A percentile compares a stretch with the other conserved stretches of the same genome.
Evolutionary conservation across 1,139 yeast genomes (phyloP).

Genomic region (Debaryomycetaceae sp.): DNA sequence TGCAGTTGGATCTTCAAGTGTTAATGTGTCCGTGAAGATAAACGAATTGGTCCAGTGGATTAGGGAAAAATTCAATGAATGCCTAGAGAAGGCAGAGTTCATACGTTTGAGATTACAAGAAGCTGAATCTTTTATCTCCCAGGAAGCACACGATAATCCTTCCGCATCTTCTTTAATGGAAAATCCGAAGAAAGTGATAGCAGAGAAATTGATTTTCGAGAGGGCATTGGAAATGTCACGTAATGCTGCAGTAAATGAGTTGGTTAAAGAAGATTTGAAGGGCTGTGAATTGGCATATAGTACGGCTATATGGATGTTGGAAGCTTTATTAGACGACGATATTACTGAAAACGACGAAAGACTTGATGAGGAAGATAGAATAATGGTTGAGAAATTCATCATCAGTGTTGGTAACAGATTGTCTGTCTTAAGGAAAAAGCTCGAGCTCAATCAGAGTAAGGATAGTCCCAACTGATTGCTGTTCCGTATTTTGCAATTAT

Average conservation of each 20-base stretch:
- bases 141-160: conserved; percentile 6
- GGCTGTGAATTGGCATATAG: conserved; percentile 89
- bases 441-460: conserved; percentile 12
- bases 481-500: too few species aligned
- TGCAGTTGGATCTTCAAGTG: conserved; percentile 3
- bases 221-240: conserved; percentile 91
- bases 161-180: conserved; percentile 6
- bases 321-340: conserved; percentile 69
- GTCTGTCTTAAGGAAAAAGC: conserved; percentile 52
- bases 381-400: conserved; percentile 73
- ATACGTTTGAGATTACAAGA: conserved; percentile 56
- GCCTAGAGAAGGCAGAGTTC: conserved; percentile 83
- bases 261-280: conserved; percentile 68
- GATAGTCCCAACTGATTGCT: too few species aligned
- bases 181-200: conserved; percentile 38
- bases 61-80: conserved; percentile 82
- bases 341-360: conserved; percentile 27
- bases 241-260: conserved; percentile 84
- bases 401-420: conserved; percentile 70
- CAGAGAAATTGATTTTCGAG: conserved; percentile 85
- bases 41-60: conserved; percentile 91
- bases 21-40: conserved; percentile 41
- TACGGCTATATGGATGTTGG: conserved; percentile 93
- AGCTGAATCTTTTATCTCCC: conserved; percentile 33
- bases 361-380: conserved; percentile 67